Conservation (phyloP, 495 filamentous ascomycete species). For the Penicillium egyptiacum region DNA sequence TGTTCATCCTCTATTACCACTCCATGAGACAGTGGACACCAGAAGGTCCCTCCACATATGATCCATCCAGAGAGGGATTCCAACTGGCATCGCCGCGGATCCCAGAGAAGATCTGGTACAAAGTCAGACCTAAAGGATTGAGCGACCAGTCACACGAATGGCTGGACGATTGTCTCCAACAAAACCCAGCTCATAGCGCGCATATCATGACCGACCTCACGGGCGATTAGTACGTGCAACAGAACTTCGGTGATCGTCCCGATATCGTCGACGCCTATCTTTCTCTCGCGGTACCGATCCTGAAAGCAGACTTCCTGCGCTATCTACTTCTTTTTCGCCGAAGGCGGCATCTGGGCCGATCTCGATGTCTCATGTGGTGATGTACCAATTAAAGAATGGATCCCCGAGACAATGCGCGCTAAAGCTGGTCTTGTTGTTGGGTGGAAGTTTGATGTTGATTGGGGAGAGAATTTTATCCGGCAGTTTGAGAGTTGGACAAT, state of each 20-base stretch:
- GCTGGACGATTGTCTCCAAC: conserved; percentile 3
- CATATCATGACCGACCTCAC: conserved; percentile 8
- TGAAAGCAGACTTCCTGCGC: conserved; percentile 8
- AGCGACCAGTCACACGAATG: neutral
- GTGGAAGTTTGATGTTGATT: conserved; percentile 8
- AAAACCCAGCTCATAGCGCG: conserved; percentile 1
- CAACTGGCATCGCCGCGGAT: neutral
- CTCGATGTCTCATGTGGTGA: conserved; percentile 8
- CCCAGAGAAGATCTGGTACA: conserved; percentile 10
- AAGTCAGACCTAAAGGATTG: conserved; percentile 4
- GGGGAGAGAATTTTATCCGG: conserved; percentile 1
- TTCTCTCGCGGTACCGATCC: neutral
- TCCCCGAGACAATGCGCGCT: neutral
- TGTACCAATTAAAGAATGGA: conserved; percentile 3
- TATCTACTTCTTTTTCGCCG: conserved; percentile 1
- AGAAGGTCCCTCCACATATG: neutral
- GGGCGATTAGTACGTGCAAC: conserved; percentile 5
- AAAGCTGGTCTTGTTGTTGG: conserved; percentile 7
- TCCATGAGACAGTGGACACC: neutral
- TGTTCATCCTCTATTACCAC: conserved; percentile 6
- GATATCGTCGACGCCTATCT: conserved; percentile 8
- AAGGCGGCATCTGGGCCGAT: conserved; percentile 7
- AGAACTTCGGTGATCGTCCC: neutral
- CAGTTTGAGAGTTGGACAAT: conserved; percentile 13
- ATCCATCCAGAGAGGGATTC: neutral